Percentiles rank a stretch among this genome's conserved stretches.
Evolutionary conservation across 2,329 filamentous ascomycete genomes (phyloP).

Genomic region (Neonectria coccinea): DNA sequence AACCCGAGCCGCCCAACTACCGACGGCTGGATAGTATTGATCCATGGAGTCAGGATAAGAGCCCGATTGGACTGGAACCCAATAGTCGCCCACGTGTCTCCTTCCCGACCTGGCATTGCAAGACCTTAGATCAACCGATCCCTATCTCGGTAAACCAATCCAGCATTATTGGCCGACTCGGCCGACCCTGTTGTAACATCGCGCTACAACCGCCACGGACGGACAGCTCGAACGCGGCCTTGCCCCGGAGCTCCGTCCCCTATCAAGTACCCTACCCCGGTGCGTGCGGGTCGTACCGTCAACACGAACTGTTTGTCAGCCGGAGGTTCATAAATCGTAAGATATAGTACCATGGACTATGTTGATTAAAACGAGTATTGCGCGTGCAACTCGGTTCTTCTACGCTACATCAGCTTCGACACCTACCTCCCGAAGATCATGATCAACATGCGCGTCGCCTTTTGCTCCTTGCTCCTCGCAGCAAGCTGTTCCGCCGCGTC

Average conservation of each 20-base stretch:
- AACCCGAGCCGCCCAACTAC: too few relatives aligned
- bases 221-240: not conserved
- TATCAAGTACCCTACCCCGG: not conserved
- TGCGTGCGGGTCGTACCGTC: not conserved
- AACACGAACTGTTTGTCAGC: not conserved
- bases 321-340: not conserved
- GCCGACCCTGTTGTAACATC: not conserved
- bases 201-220: not conserved
- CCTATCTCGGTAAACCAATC: conserved; percentile 3
- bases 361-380: not conserved
- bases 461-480: conserved; percentile 6
- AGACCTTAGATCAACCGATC: not conserved
- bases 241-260: not conserved
- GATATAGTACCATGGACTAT: not conserved
- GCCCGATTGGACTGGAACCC: too few relatives aligned
- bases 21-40: too few relatives aligned
- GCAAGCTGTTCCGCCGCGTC: conserved; percentile 10
- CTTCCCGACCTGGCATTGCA: not conserved
- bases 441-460: not conserved
- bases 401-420: too few relatives aligned
- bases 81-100: not conserved
- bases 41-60: too few relatives aligned
- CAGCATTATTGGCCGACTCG: not conserved
- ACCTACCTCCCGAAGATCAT: not conserved
- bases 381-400: not conserved